phyloP scores from a whole-genome alignment of 2,329 filamentous ascomycete genomes.

The Colletotrichum acutatum region DNA sequence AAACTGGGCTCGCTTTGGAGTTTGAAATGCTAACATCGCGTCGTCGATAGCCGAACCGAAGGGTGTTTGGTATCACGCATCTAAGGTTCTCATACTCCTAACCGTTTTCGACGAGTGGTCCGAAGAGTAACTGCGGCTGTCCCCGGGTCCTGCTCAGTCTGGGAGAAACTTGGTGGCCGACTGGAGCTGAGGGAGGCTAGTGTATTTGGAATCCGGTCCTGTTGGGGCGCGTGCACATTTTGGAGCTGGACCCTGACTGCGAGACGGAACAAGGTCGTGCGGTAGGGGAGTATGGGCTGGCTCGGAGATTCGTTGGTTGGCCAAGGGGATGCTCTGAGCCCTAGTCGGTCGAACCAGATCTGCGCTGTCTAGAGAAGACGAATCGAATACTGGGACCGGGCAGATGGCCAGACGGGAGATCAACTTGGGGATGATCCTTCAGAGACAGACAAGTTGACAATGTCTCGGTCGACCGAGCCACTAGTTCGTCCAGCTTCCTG shows the following conservation, averaged over 20 bases:
- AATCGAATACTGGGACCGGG: background rate
- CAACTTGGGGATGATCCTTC: constrained; percentile 1
- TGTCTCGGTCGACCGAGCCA: constrained; percentile 24
- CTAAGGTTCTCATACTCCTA: background rate
- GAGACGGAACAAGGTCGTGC: background rate
- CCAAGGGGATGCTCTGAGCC: background rate
- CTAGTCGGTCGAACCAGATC: background rate
- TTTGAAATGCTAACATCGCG: no score
- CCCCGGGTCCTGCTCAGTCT: background rate
- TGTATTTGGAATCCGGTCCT: constrained; percentile 18
- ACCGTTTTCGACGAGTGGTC: background rate
- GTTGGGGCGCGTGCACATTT: background rate
- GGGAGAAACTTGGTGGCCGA: background rate
- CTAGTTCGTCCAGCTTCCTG: constrained; percentile 5
- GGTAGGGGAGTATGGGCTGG: background rate
- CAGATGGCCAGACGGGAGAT: background rate
- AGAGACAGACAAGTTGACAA: constrained; percentile 5
- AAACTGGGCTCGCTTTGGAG: no score
- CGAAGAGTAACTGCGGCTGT: background rate
- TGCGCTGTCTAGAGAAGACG: background rate
- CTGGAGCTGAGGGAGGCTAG: background rate
- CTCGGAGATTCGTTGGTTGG: background rate
- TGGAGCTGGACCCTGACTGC: constrained; percentile 1
- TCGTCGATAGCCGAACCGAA: background rate
- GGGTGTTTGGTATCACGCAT: background rate